Evolutionary conservation across 2,329 filamentous ascomycete species (phyloP).

Genomic region (Macrophomina tecta): DNA sequence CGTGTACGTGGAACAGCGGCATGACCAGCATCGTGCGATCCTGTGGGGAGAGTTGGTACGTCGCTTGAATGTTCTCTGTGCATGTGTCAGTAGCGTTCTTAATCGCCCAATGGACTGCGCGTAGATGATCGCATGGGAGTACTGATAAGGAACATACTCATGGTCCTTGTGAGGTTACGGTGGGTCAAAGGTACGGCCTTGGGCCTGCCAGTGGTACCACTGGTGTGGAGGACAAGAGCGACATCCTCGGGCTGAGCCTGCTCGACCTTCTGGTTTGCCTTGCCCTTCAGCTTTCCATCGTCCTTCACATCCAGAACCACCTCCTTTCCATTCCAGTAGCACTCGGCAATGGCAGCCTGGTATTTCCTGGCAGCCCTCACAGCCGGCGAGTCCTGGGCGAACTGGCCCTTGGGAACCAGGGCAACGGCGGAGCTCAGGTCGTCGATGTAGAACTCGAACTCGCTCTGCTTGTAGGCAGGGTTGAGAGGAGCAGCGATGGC

Average conservation of each 20-base stretch:
- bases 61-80: slow-evolving; percentile 75
- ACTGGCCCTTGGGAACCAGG: slow-evolving; percentile 75
- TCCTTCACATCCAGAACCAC: slow-evolving; percentile 82
- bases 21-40: slow-evolving; percentile 88
- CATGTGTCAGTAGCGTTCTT: slow-evolving; percentile 4
- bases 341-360: slow-evolving; percentile 84
- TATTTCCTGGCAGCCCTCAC: slow-evolving; percentile 80
- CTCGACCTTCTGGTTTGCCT: slow-evolving; percentile 55
- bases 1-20: slow-evolving; percentile 90
- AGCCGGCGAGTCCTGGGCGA: slow-evolving; percentile 69
- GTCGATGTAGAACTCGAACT: slow-evolving; percentile 90
- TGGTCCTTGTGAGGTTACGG: slow-evolving; percentile 79
- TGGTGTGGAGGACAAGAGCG: slow-evolving; percentile 82
- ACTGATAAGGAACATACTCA: slow-evolving; percentile 59
- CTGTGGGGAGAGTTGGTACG: slow-evolving; percentile 71
- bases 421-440: slow-evolving; percentile 81
- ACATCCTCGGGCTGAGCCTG: slow-evolving; percentile 75
- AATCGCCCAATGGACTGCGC: no score
- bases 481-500: slow-evolving; percentile 86
- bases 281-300: slow-evolving; percentile 66
- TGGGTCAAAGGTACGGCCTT: slow-evolving; percentile 86
- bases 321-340: slow-evolving; percentile 76
- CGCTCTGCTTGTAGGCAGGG: slow-evolving; percentile 86
- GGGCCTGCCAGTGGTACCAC: slow-evolving; percentile 81
- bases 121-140: not conserved